Evolutionary conservation across 345 rosid genomes (phyloP).

Genomic region (Capsella bursapastoris): DNA sequence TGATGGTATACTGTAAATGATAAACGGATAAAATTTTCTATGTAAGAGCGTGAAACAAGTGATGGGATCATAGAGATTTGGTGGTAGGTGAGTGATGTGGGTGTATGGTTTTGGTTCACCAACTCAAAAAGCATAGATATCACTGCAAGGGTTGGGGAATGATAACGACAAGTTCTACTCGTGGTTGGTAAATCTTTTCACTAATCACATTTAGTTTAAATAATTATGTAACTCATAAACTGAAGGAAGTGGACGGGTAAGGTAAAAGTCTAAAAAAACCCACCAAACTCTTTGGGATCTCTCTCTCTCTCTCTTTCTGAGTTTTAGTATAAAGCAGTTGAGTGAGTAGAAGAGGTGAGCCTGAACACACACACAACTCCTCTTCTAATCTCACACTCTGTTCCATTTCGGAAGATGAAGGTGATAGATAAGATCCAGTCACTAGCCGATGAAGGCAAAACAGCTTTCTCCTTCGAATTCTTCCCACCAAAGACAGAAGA

Average conservation of each 20-base stretch:
- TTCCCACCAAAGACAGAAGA: conserved; percentile 99
- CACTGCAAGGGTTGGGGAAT: conserved; percentile 35
- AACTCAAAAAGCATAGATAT: conserved; percentile 4
- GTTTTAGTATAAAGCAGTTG: conserved; percentile 33
- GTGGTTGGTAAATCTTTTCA: conserved; percentile 27
- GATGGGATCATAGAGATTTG: not conserved
- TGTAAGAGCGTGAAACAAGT: not conserved
- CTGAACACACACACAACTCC: not conserved
- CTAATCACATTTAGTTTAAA: not conserved
- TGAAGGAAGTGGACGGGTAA: conserved; percentile 5
- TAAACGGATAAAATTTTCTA: not conserved
- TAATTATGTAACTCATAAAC: not conserved
- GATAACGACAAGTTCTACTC: conserved; percentile 30
- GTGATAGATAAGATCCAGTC: conserved; percentile 78
- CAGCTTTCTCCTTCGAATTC: conserved; percentile 95
- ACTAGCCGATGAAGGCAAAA: conserved; percentile 46
- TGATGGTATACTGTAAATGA: not conserved
- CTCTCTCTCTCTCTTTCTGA: not conserved
- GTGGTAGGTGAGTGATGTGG: conserved; percentile 32
- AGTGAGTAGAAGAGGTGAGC: conserved; percentile 6
- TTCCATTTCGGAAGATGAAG: conserved; percentile 57
- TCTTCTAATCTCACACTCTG: not conserved
- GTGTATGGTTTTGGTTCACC: conserved; percentile 32
- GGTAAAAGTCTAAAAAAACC: not conserved
- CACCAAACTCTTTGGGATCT: conserved; percentile 29